These are phyloP conservation scores for Ceraceosorus bombacis DNA, from an alignment of 1,284 basidiomycete species.

Conservation along the genomic window DNA sequence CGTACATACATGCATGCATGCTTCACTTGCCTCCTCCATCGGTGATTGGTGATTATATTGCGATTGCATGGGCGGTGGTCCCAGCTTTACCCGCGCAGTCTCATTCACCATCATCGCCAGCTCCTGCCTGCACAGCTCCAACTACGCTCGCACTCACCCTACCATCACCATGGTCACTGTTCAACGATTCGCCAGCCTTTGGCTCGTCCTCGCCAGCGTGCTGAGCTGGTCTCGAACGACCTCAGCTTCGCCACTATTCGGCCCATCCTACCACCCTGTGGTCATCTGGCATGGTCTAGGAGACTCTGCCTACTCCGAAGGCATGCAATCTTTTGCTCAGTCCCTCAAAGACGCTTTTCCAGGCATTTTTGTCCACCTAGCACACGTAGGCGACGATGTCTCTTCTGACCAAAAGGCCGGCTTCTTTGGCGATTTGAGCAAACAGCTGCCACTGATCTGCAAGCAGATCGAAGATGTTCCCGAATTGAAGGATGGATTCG, in stretches of 20 bases:
- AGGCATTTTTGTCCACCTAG: constrained; percentile 75
- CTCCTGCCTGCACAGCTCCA: too few species aligned
- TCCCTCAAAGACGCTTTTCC: constrained; percentile 66
- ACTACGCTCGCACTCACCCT: too few species aligned
- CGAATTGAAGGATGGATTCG: constrained; percentile 61
- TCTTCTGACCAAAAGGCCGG: constrained; percentile 69
- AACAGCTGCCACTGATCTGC: constrained; percentile 62
- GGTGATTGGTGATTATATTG: too few species aligned
- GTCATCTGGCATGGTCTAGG: constrained; percentile 95
- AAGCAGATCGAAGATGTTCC: constrained; percentile 62
- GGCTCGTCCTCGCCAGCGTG: too few species aligned
- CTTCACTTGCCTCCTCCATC: too few species aligned
- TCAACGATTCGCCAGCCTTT: too few species aligned
- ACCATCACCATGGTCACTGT: too few species aligned
- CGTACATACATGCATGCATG: too few species aligned
- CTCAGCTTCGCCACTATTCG: background rate
- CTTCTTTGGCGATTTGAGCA: constrained; percentile 68
- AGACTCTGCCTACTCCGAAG: constrained; percentile 53
- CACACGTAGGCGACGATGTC: constrained; percentile 59
- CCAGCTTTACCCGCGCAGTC: too few species aligned
- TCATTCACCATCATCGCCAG: too few species aligned
- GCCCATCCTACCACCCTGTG: constrained; percentile 54
- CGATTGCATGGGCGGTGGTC: too few species aligned
- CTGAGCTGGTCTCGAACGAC: too few species aligned
- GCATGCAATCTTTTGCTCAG: constrained; percentile 60